phyloP scores from a whole-genome alignment of 345 rosid species.

The Melaleuca alternifolia region DNA sequence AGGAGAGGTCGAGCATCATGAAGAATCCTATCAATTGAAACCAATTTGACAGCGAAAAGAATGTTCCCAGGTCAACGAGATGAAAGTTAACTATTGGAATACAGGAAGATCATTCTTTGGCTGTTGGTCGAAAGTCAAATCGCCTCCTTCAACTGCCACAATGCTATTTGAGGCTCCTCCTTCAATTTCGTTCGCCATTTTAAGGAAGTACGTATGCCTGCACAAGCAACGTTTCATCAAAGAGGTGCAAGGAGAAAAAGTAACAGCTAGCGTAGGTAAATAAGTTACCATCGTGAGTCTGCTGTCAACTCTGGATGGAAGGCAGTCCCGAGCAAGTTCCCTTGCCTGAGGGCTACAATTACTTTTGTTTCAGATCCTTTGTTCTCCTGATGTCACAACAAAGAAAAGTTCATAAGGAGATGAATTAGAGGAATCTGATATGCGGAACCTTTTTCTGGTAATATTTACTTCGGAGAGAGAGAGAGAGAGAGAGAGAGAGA shows the following conservation, averaged over 20 bases:
- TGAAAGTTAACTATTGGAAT: conserved; percentile 15
- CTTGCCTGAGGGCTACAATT: conserved; percentile 76
- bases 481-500: background rate
- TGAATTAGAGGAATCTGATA: background rate
- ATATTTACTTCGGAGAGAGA: background rate
- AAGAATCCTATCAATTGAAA: background rate
- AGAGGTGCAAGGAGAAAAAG: background rate
- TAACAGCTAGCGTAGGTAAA: background rate
- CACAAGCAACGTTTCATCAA: conserved; percentile 1
- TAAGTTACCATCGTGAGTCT: conserved; percentile 75
- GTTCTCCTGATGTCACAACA: conserved; percentile 42
- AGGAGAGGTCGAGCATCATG: background rate
- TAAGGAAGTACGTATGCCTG: conserved; percentile 91
- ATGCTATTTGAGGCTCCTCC: conserved; percentile 40
- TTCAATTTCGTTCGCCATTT: conserved; percentile 50
- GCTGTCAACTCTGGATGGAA: conserved; percentile 96
- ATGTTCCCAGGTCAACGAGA: background rate
- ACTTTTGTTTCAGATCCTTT: conserved; percentile 56
- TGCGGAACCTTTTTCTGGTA: background rate
- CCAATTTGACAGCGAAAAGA: background rate
- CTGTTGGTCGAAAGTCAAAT: conserved; percentile 18
- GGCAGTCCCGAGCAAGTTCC: conserved; percentile 79
- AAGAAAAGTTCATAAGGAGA: background rate
- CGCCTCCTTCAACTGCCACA: conserved; percentile 34
- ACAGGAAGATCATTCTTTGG: conserved; percentile 69